phyloP scores from a whole-genome alignment of 2,329 filamentous ascomycete genomes.

The Colletotrichum sp. region DNA sequence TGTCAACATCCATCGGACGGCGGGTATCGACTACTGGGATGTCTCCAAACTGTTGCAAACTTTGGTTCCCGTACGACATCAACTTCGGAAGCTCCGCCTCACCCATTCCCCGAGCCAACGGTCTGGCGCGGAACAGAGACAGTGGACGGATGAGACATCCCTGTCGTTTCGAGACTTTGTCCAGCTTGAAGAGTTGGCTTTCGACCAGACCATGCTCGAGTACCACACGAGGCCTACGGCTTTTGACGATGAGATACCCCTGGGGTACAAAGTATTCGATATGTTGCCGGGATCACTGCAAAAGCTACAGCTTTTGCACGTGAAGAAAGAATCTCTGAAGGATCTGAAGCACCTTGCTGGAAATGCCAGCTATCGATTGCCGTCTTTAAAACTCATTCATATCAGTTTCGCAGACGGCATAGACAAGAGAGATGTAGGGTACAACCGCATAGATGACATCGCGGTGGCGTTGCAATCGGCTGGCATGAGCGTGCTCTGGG shows the following conservation, averaged over 20 bases:
- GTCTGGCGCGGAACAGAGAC: neutral
- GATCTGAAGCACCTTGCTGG: neutral
- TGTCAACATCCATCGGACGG: neutral
- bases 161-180: neutral
- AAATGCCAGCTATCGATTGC: neutral
- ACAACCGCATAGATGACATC: neutral
- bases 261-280: neutral
- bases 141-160: neutral
- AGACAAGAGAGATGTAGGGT: neutral
- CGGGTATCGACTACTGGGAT: neutral
- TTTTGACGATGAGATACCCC: neutral
- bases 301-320: neutral
- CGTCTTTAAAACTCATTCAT: neutral
- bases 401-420: neutral
- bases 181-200: neutral
- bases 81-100: neutral
- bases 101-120: neutral
- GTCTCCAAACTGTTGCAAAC: constrained; percentile 5
- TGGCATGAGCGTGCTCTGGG: neutral
- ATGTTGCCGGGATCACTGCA: neutral
- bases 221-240: neutral
- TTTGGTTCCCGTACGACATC: neutral
- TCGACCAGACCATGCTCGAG: neutral
- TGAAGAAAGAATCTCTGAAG: neutral
- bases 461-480: neutral